Evolutionary conservation across 1,284 basidiomycete species (phyloP), one percentile per base, ranked within the genome.

Genomic region (Leccinum pallidistipes): DNA sequence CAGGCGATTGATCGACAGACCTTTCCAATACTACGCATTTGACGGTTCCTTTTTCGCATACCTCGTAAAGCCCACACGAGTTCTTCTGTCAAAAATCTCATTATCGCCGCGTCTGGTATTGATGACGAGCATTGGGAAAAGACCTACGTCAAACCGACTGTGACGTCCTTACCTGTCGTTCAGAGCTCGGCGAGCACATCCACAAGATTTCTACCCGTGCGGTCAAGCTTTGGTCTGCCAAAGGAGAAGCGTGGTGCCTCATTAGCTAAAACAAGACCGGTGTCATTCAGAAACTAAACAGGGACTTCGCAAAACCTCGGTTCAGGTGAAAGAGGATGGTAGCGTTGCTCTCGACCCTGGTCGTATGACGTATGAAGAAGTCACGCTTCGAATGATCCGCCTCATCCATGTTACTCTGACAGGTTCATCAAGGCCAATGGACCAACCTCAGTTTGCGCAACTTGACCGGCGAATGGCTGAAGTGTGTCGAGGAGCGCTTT

Each of bases 291-390:
- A 94, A 96, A 74, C 82, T 99, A 63, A 99, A 99, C 84, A 88
- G 83, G 71, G 94, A 98, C 80, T 98, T 98, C 78, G 87, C 91
- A 68, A 99, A 99, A 81, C 94, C 92, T 5, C 96, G 94, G 95
- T 98, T 98, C 72, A 92, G 91, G 21, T 89, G 88, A 86, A 98
- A 97, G 88, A 94, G 78, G 91, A 93, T 75, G 95, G 88, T 5
- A 83, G 79, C 12, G 86, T 93, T 67, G 92, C 92, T 45, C 86
- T 88, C 65, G 94, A 97, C 74, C 82, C 99, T 60, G 87, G 89
- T 27, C 94, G 97, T 71, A 98, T 99, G 97, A 98, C 96, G 14
- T 99, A 99, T 78, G 95, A 98, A 80, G 97, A 99, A 77, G 91
- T 94, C 55, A 91, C 92, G 8, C 82, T 94, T 66, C 88, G 97